A percentile compares a stretch with the other conserved stretches of the same genome.
Conservation (phyloP, 768 basidiomycete genomes). For the Pleurotus platypus region DNA sequence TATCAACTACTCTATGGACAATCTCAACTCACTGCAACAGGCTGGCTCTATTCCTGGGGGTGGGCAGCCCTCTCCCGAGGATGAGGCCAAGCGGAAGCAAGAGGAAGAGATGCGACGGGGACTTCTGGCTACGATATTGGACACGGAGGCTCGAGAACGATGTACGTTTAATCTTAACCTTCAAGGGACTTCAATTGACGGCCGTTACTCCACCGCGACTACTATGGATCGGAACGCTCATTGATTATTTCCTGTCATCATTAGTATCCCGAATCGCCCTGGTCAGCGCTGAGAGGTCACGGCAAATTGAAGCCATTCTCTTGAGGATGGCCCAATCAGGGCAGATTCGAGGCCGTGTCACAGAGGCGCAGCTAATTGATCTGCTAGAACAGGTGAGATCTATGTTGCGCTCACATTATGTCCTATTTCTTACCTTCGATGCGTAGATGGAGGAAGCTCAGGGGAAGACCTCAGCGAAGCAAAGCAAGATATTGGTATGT, state of each 20-base stretch:
- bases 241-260: background rate
- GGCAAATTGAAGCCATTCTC: slow-evolving; percentile 76
- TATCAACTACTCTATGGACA: background rate
- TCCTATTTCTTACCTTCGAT: slow-evolving; percentile 13
- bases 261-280: slow-evolving; percentile 85
- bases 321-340: slow-evolving; percentile 82
- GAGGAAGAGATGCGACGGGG: slow-evolving; percentile 79
- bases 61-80: slow-evolving; percentile 24
- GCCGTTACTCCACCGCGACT: background rate
- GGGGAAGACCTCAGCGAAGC: slow-evolving; percentile 45
- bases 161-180: slow-evolving; percentile 35
- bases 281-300: slow-evolving; percentile 78
- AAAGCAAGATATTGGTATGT: slow-evolving; percentile 57
- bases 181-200: background rate
- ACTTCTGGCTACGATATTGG: slow-evolving; percentile 74
- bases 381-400: slow-evolving; percentile 72
- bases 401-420: slow-evolving; percentile 21
- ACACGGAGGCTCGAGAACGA: slow-evolving; percentile 76
- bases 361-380: slow-evolving; percentile 79
- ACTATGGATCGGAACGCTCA: background rate
- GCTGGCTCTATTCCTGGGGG: background rate
- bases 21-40: background rate
- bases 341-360: slow-evolving; percentile 72
- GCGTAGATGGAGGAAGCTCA: slow-evolving; percentile 54
- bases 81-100: slow-evolving; percentile 54